Evolutionary conservation across 441 rosid genomes (phyloP).

Genomic region (Jatropha podagrica): DNA sequence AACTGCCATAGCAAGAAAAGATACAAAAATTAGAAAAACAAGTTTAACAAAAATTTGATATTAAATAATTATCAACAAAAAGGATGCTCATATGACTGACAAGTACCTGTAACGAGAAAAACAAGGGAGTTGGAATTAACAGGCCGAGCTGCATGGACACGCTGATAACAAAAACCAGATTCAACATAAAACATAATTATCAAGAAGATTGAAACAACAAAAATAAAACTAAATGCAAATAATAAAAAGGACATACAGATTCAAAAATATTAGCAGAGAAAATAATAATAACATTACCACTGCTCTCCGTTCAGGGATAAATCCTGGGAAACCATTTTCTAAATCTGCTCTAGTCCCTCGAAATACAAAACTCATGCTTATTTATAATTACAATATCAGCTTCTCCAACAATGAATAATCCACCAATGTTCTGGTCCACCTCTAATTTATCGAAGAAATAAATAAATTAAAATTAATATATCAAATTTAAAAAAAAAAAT

Average conservation of each 20-base stretch:
- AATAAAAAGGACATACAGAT: not conserved
- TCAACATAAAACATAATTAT: not conserved
- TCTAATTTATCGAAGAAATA: not conserved
- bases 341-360: constrained; percentile 79
- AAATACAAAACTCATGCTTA: constrained; percentile 75
- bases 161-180: constrained; percentile 41
- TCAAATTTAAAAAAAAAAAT: not conserved
- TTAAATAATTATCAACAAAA: not conserved
- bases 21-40: constrained; percentile 8
- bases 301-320: constrained; percentile 66
- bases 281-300: constrained; percentile 34
- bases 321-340: constrained; percentile 67
- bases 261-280: not conserved
- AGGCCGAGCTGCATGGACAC: constrained; percentile 72
- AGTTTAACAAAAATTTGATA: not conserved
- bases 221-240: not conserved
- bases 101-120: constrained; percentile 79
- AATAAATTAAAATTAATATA: too few species aligned
- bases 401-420: not conserved
- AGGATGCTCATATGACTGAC: not conserved
- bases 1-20: constrained; percentile 37
- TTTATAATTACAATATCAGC: constrained; percentile 2
- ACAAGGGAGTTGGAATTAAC: constrained; percentile 84
- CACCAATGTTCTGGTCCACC: not conserved
- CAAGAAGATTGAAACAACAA: not conserved